phyloP scores from a whole-genome alignment of 148 eudicot species.

The Rhododendron simsii region DNA sequence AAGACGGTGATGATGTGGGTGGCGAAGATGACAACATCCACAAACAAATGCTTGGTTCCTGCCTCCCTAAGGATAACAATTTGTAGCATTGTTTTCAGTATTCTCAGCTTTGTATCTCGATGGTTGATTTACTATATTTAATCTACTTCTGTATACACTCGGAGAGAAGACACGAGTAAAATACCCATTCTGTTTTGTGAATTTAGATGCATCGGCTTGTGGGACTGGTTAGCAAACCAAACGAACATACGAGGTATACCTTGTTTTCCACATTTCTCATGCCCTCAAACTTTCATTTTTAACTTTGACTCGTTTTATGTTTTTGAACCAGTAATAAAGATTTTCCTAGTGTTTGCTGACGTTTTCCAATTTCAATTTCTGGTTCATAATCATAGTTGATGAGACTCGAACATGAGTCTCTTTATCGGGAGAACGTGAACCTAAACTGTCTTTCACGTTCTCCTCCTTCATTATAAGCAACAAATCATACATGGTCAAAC shows the following conservation, averaged over 20 bases:
- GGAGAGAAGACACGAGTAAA: background rate
- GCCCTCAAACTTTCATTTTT: background rate
- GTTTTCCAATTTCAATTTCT: background rate
- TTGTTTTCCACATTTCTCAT: background rate
- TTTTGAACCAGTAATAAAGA: background rate
- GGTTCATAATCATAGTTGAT: background rate
- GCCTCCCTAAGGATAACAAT: background rate
- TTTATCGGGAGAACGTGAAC: background rate
- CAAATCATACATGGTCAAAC: slow-evolving; percentile 6
- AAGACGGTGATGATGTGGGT: background rate
- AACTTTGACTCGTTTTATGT: background rate
- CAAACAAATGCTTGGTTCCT: background rate
- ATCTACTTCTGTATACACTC: background rate
- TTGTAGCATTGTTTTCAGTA: background rate
- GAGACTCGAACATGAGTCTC: background rate
- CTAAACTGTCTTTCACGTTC: background rate
- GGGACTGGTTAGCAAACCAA: background rate
- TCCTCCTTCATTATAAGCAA: background rate
- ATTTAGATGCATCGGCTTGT: background rate
- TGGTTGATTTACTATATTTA: background rate
- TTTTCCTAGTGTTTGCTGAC: background rate
- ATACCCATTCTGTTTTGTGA: background rate
- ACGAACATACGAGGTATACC: background rate
- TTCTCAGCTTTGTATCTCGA: background rate
- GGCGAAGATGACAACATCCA: background rate